Base-by-base conservation (phyloP, 2,329 filamentous ascomycete genomes). In the Chaetomiaceae sp. region DNA sequence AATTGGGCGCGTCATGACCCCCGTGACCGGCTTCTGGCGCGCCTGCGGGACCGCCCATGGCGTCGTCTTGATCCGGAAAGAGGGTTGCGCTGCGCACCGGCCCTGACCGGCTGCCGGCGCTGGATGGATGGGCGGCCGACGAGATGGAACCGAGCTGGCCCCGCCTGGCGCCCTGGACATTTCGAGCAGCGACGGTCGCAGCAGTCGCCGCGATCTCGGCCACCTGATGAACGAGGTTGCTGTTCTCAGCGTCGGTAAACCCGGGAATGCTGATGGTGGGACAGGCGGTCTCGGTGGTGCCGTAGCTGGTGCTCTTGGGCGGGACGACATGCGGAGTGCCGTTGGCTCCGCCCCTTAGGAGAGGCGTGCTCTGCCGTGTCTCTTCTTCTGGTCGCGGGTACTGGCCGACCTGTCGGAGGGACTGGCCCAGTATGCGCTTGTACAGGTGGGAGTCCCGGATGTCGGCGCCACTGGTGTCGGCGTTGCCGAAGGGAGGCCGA, bases 1-100 rank as follows among this genome's bases (percentile, higher is more conserved):
- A 99, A 66, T 99, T 99, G 4, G 93, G 93, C n/a, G 93, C 93
- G 68, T 99, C 93, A 62, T 99, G 95, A 1, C 92, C 91, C 40
- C 87, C 88, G 46, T 78, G 76, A 13, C 69, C 66, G n/a, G 67
- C 67, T n/a, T 21, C 53, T 65, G 13, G 31, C 6, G 76, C 71
- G 21, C 70, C 70, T 31, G 63, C 67, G 19, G 44, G 53, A 35
- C 70, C 70, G n/a, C n/a, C n/a, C 0, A 64, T 67, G 7, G 65
- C 63, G 30, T 78, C 76, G 34, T 81, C 80, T 31, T 70, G 66
- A 12, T 76, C 73, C 6, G 66, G 64, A 38, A 74, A 66, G 6
- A 48, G n/a, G 3, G 67, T 69, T 20, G 65, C 64, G 5, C 68
- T 66, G 13, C 72, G 70, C 30, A 64, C 55, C 1, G 65, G 64